Conservation (phyloP, 352 stramenopile genomes). For the Phytopythium montanum region DNA sequence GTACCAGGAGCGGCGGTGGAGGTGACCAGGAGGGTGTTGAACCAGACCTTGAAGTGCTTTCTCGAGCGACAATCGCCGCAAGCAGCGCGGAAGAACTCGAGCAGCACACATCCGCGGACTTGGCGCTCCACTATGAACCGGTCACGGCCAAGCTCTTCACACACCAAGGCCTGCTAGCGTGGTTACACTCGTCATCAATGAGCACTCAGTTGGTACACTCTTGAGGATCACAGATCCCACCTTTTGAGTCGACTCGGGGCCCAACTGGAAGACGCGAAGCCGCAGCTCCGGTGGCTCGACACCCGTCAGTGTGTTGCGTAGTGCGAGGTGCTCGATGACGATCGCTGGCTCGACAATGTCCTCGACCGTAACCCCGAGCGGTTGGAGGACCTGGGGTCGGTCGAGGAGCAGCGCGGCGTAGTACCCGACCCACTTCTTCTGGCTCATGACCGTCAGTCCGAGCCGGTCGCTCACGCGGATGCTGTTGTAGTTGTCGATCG, state of each 20-base stretch:
- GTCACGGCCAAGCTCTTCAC: conserved; percentile 47
- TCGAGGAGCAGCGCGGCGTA: conserved; percentile 30
- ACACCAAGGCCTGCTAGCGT: conserved; percentile 29
- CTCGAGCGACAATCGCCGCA: conserved; percentile 33
- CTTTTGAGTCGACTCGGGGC: conserved; percentile 22
- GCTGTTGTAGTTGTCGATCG: conserved; percentile 68
- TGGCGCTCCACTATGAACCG: conserved; percentile 41
- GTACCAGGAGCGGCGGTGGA: background rate
- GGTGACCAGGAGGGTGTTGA: conserved; percentile 53
- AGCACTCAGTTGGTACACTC: no score
- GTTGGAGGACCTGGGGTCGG: conserved; percentile 6
- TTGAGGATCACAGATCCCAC: conserved; percentile 1
- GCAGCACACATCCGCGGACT: conserved; percentile 45
- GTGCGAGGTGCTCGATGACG: conserved; percentile 27
- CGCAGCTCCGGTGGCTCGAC: conserved; percentile 31
- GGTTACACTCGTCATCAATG: background rate
- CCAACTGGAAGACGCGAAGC: conserved; percentile 44
- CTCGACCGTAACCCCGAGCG: background rate
- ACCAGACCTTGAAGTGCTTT: conserved; percentile 79
- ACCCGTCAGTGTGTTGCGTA: conserved; percentile 42
- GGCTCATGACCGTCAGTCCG: conserved; percentile 60
- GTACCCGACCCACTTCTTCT: conserved; percentile 74
- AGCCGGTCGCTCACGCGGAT: conserved; percentile 50
- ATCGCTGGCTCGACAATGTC: conserved; percentile 22
- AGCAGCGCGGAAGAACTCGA: conserved; percentile 51